These are phyloP conservation scores for Clavulina sp. DNA, from an alignment of 768 basidiomycete species.

Conservation along the genomic window DNA sequence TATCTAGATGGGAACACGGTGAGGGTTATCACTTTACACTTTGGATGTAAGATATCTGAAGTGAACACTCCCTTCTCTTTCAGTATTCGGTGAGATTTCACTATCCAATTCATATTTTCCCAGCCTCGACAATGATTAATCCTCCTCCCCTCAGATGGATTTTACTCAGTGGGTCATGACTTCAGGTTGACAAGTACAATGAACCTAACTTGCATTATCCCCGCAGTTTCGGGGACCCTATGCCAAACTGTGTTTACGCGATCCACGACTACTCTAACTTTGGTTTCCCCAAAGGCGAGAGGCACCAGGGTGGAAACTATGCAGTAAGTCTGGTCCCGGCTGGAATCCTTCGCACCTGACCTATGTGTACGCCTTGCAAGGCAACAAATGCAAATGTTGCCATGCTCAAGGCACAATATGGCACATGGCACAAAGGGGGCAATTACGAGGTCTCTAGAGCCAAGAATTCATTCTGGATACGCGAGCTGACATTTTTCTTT, in stretches of 20 bases:
- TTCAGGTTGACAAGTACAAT: neutral
- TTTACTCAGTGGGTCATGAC: conserved; percentile 34
- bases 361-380: conserved; percentile 9
- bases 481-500: too few species aligned
- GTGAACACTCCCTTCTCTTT: conserved; percentile 69
- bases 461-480: too few species aligned
- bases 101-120: conserved; percentile 11
- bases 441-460: neutral
- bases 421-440: conserved; percentile 6
- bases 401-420: neutral
- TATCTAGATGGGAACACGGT: neutral
- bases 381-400: conserved; percentile 6
- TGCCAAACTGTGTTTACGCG: conserved; percentile 23
- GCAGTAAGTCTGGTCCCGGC: conserved; percentile 19
- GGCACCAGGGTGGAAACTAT: conserved; percentile 21
- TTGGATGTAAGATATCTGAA: conserved; percentile 34
- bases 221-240: conserved; percentile 5
- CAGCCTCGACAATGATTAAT: neutral
- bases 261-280: conserved; percentile 22
- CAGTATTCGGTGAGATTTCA: conserved; percentile 3
- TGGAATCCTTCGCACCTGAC: conserved; percentile 16
- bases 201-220: neutral
- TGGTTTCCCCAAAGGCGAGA: conserved; percentile 18
- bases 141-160: conserved; percentile 24
- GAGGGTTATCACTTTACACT: neutral